Base-by-base conservation (phyloP, 495 filamentous ascomycete genomes). In the Geopyxis carbonaria region DNA sequence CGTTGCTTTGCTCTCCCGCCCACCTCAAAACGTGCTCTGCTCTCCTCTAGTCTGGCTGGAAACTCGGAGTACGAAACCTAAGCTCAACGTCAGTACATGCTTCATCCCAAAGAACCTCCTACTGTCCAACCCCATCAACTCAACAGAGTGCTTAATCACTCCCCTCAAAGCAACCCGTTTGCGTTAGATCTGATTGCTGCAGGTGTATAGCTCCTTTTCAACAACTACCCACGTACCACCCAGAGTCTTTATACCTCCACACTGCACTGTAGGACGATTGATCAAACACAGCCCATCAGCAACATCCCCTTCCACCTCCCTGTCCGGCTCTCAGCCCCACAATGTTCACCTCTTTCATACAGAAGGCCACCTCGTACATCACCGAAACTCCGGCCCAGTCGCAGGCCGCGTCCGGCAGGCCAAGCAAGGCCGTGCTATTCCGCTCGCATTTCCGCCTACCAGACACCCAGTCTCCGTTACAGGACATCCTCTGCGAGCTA, bases 361-460 rank as follows among this genome's bases (percentile, higher is more conserved):
- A 93, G 62, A 93, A 86, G 67, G 89, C 89, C 40, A 76, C 85
- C 62, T 84, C 86, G 56, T 67, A 93, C 61, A 89, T 97, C 64
- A 85, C 39, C 8, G 53, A 56, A 89, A 61, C 78, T 76, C 31
- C 72, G 72, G 47, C 75, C 76, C 59, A 69, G 76, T 48, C 66
- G 70, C 41, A 72, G 68, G 55, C 61, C 53, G 72, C 72, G 38
- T 65, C 75, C 42, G 66, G 76, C 43, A 75, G 78, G 48, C 83
- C 87, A 25, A 86, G 86, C 51, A 97, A 94, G 64, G 73, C 86
- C 22, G 77, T 75, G 35, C 70, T 94, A 35, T 97, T 95, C 64
- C 84, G 89, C 63, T 75, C 80, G 56, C 91, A 97, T 58, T 97
- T 95, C 62, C 81, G 87, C 43, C 76, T 97, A 3, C 89, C 89